Evolutionary conservation across 805 yeast species (phyloP).

Genomic region (Saturnispora gosingensis): DNA sequence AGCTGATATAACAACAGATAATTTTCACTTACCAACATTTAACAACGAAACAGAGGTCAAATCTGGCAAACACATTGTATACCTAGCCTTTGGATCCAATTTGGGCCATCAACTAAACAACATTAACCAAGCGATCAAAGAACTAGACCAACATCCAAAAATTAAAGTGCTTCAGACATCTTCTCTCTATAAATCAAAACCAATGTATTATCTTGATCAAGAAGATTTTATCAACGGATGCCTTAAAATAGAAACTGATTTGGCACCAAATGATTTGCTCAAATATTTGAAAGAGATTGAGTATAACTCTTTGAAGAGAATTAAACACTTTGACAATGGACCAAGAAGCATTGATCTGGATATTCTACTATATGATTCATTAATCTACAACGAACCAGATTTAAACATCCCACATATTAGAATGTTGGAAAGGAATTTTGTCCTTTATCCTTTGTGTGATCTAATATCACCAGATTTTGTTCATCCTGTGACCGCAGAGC

Average conservation of each 20-base stretch:
- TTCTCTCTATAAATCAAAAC: slow-evolving; percentile 76
- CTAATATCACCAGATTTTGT: slow-evolving; percentile 52
- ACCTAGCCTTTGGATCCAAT: slow-evolving; percentile 85
- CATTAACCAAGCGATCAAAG: slow-evolving; percentile 45
- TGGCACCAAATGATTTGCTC: slow-evolving; percentile 59
- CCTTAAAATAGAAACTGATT: slow-evolving; percentile 49
- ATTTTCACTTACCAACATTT: slow-evolving; percentile 23
- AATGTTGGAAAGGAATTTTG: slow-evolving; percentile 87
- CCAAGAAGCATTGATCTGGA: slow-evolving; percentile 91
- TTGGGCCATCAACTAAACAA: slow-evolving; percentile 61
- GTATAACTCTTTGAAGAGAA: slow-evolving; percentile 57
- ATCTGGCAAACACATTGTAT: slow-evolving; percentile 41
- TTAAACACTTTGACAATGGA: slow-evolving; percentile 78
- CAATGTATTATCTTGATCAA: slow-evolving; percentile 85
- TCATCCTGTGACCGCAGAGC: slow-evolving; percentile 85
- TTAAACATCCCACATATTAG: slow-evolving; percentile 78
- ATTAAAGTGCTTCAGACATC: slow-evolving; percentile 55
- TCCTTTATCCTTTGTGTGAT: slow-evolving; percentile 81
- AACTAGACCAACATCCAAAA: slow-evolving; percentile 27
- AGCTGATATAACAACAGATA: slow-evolving; percentile 12
- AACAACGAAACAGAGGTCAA: slow-evolving; percentile 16
- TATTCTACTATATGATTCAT: slow-evolving; percentile 60
- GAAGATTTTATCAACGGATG: slow-evolving; percentile 80
- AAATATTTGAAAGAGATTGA: slow-evolving; percentile 64
- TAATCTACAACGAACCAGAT: slow-evolving; percentile 44